phyloP scores from a whole-genome alignment of 1,139 yeast genomes.

The Ashbya aceris region DNA sequence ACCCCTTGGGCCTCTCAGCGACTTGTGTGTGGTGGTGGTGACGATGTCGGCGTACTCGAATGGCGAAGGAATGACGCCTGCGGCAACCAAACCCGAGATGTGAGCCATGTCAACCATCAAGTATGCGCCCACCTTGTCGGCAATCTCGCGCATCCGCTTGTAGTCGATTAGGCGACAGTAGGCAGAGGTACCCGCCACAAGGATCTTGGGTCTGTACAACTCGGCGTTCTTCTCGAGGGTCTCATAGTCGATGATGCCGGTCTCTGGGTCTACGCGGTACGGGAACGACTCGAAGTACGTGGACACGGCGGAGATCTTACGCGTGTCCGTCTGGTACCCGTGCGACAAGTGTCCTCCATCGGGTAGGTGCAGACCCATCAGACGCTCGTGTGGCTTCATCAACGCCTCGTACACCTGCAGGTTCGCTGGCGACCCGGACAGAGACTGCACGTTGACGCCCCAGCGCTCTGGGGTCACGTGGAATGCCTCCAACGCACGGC shows the following conservation, averaged over 20 bases:
- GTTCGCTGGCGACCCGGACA: slow-evolving; percentile 97
- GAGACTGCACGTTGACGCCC: slow-evolving; percentile 97
- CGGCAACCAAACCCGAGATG: slow-evolving; percentile 91
- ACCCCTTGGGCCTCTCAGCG: slow-evolving; percentile 98
- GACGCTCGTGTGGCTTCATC: slow-evolving; percentile 88
- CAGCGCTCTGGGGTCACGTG: slow-evolving; percentile 70
- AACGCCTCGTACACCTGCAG: slow-evolving; percentile 92
- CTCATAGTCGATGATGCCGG: slow-evolving; percentile 93
- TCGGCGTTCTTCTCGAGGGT: slow-evolving; percentile 83
- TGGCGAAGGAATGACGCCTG: slow-evolving; percentile 94
- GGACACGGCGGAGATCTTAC: slow-evolving; percentile 92
- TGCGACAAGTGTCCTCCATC: slow-evolving; percentile 98
- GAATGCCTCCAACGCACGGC: slow-evolving; percentile 87
- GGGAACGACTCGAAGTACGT: slow-evolving; percentile 98
- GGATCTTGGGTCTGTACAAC: slow-evolving; percentile 86
- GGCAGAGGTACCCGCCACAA: slow-evolving; percentile 97
- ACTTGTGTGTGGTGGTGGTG: slow-evolving; percentile 96
- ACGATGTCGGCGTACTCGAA: slow-evolving; percentile 95
- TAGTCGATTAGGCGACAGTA: slow-evolving; percentile 93
- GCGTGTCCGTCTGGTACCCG: slow-evolving; percentile 93
- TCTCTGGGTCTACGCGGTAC: slow-evolving; percentile 80
- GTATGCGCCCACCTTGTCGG: slow-evolving; percentile 94
- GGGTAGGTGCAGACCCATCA: slow-evolving; percentile 95
- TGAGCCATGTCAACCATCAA: slow-evolving; percentile 97
- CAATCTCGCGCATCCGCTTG: slow-evolving; percentile 91